Conservation (phyloP, 192 early-diverging fungal genomes). For the Entomortierella beljakovae region DNA sequence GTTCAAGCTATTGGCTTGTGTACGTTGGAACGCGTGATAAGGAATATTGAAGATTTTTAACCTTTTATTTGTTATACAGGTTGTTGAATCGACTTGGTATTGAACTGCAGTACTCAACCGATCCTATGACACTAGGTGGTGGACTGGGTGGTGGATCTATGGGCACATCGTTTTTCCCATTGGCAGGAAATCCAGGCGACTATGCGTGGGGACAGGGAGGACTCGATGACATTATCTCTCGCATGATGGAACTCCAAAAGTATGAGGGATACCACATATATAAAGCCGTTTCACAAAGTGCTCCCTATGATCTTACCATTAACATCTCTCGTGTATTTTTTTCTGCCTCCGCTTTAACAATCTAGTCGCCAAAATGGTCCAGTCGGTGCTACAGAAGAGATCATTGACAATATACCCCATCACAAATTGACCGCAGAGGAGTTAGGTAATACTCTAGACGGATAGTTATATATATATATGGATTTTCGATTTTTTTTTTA, state of each 20-base stretch:
- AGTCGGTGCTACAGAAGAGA: conserved; percentile 20
- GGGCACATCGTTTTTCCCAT: conserved; percentile 26
- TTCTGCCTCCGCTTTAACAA: not conserved
- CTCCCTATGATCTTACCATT: not conserved
- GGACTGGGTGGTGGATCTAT: conserved; percentile 5
- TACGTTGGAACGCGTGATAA: no score
- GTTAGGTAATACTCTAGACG: conserved; percentile 4
- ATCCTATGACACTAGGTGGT: conserved; percentile 21
- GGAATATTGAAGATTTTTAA: no score
- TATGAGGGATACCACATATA: conserved; percentile 14
- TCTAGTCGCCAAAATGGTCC: conserved; percentile 37
- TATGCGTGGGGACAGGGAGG: conserved; percentile 88
- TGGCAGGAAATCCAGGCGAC: conserved; percentile 72
- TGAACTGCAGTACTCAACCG: conserved; percentile 28
- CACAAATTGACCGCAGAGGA: conserved; percentile 30
- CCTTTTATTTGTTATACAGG: conserved; percentile 1
- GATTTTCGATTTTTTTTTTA: not conserved
- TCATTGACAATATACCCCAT: conserved; percentile 25
- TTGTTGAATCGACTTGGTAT: conserved; percentile 36
- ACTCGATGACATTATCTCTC: conserved; percentile 91
- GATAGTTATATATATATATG: not conserved
- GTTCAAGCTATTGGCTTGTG: no score
- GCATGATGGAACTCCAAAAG: conserved; percentile 82
- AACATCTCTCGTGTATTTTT: not conserved
- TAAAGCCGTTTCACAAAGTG: not conserved